These are phyloP conservation scores for Trypanosoma rangeli DNA, from an alignment of 208 protist genomes.

Conservation along the genomic window DNA sequence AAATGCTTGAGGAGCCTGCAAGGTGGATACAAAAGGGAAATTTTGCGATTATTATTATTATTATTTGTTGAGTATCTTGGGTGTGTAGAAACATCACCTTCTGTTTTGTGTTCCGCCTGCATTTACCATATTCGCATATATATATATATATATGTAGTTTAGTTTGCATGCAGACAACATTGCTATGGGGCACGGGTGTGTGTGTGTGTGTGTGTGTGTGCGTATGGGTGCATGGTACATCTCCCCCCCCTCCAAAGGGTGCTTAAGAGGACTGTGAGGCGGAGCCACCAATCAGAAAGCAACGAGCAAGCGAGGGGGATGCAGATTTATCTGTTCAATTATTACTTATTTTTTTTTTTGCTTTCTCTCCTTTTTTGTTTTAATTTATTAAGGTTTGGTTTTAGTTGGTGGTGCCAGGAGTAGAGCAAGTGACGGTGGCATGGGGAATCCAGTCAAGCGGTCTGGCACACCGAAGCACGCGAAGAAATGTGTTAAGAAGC, in stretches of 20 bases:
- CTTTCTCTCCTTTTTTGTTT: constrained; percentile 1
- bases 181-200: background rate
- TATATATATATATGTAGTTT: constrained; percentile 1
- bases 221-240: too few relatives aligned
- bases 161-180: background rate
- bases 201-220: background rate
- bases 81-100: too few relatives aligned
- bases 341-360: background rate
- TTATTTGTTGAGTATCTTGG: too few relatives aligned
- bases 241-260: too few relatives aligned
- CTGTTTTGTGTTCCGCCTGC: too few relatives aligned
- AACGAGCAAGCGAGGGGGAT: too few relatives aligned
- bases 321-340: too few relatives aligned
- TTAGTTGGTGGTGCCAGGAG: background rate
- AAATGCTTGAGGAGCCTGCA: too few relatives aligned
- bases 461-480: background rate
- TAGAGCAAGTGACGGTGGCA: background rate
- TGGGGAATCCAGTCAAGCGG: background rate
- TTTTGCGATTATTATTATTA: too few relatives aligned
- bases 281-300: too few relatives aligned
- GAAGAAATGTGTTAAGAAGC: constrained; percentile 2
- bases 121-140: background rate
- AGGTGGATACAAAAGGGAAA: too few relatives aligned
- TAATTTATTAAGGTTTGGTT: constrained; percentile 1
- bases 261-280: too few relatives aligned